These are phyloP conservation scores for Noccaea bulbosa DNA, from an alignment of 345 rosid genomes.

Conservation along the genomic window DNA sequence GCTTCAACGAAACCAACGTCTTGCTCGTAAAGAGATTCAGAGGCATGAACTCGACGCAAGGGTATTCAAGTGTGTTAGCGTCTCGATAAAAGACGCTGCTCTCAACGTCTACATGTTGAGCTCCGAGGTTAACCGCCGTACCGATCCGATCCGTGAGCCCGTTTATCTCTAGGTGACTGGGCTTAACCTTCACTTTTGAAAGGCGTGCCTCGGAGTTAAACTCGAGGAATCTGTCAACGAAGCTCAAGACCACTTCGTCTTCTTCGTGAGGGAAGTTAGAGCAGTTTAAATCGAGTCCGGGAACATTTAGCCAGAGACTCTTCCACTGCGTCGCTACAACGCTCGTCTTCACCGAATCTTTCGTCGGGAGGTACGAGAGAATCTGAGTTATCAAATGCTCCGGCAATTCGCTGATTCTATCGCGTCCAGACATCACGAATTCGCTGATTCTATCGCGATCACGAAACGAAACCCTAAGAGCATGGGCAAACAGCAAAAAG, in stretches of 20 bases:
- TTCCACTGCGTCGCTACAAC: conserved; percentile 7
- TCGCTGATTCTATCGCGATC: conserved; percentile 16
- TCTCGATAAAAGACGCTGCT: background rate
- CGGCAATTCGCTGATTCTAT: conserved; percentile 22
- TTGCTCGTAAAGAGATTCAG: conserved; percentile 7
- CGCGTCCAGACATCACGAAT: background rate
- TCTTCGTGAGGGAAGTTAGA: background rate
- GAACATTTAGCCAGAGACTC: background rate
- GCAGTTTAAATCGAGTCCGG: background rate
- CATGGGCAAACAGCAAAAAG: background rate
- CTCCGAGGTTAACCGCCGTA: background rate
- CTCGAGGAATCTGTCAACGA: background rate
- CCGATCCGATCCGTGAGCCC: background rate
- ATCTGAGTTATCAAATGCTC: background rate
- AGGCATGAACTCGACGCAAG: background rate
- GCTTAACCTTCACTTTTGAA: background rate
- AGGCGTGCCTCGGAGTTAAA: conserved; percentile 9
- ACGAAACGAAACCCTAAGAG: background rate
- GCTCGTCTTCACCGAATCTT: conserved; percentile 25
- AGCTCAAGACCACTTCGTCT: background rate
- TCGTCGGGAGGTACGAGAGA: background rate
- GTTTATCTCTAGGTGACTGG: background rate
- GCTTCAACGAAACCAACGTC: conserved; percentile 8
- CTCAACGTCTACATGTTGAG: background rate
- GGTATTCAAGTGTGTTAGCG: background rate